These are phyloP conservation scores for Fallopia convolvulus DNA, from an alignment of 148 eudicot species.

Conservation along the genomic window DNA sequence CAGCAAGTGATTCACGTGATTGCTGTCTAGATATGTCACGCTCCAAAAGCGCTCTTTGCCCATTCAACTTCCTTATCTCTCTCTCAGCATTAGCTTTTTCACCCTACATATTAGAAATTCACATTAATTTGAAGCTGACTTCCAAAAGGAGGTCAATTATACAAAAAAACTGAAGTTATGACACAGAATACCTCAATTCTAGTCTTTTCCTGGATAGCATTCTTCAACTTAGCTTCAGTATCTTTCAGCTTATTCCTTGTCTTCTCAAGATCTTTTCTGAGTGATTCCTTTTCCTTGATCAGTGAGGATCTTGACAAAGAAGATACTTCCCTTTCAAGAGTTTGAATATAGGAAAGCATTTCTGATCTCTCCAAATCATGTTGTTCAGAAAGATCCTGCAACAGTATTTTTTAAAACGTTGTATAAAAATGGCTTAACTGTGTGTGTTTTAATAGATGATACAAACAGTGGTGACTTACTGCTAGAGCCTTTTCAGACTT, in stretches of 20 bases:
- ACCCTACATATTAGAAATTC: constrained; percentile 42
- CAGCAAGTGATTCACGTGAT: constrained; percentile 40
- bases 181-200: constrained; percentile 67
- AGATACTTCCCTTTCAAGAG: constrained; percentile 56
- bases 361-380: constrained; percentile 53
- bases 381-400: constrained; percentile 55
- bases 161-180: constrained; percentile 6
- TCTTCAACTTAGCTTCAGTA: constrained; percentile 72
- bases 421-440: background rate
- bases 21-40: constrained; percentile 62
- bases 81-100: constrained; percentile 89
- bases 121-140: background rate
- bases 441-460: background rate
- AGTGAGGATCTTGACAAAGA: constrained; percentile 60
- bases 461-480: constrained; percentile 32
- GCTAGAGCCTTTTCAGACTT: constrained; percentile 35
- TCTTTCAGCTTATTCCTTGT: constrained; percentile 73
- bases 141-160: background rate
- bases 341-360: constrained; percentile 41
- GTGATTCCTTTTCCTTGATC: constrained; percentile 70
- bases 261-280: constrained; percentile 94
- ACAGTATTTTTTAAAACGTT: constrained; percentile 8
- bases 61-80: constrained; percentile 61
- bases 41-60: constrained; percentile 75
- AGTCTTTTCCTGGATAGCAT: constrained; percentile 86